Evolutionary conservation across 495 filamentous ascomycete genomes (phyloP).

Genomic region (Penicillium bialowiezense): DNA sequence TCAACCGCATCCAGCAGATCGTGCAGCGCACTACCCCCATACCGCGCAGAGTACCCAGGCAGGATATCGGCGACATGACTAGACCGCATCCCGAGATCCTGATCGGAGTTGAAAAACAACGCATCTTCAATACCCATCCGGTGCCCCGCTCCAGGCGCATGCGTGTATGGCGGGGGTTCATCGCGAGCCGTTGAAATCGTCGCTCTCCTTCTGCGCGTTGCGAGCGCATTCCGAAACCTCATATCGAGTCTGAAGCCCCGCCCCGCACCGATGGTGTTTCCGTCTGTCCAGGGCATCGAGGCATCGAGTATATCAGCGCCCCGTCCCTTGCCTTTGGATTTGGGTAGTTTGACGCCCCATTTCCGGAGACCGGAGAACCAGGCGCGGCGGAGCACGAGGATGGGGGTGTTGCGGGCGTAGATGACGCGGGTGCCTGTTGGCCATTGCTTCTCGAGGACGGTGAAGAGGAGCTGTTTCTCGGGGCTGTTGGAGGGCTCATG

Average conservation of each 20-base stretch:
- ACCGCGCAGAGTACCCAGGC: no score
- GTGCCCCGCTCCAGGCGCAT: no score
- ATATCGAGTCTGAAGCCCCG: background rate
- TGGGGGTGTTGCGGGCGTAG: conserved; percentile 9
- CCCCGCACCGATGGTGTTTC: conserved; percentile 9
- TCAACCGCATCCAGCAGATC: conserved; percentile 26
- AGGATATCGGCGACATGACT: no score
- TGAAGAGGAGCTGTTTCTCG: conserved; percentile 18
- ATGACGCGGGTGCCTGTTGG: conserved; percentile 18
- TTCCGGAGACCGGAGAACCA: conserved; percentile 15
- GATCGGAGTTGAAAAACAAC: no score
- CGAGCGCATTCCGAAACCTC: conserved; percentile 14
- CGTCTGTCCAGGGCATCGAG: conserved; percentile 4
- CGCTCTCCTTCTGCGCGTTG: background rate
- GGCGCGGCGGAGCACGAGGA: conserved; percentile 17
- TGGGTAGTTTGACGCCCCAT: conserved; percentile 4
- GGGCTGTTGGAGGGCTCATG: conserved; percentile 19
- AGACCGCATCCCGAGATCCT: no score
- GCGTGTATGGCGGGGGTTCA: conserved; percentile 3
- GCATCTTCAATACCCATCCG: no score
- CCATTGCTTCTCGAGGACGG: conserved; percentile 18
- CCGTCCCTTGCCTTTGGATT: background rate
- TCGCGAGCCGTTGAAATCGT: background rate
- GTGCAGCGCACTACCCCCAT: conserved; percentile 3
- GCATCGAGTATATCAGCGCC: background rate